Evolutionary conservation across 2,329 filamentous ascomycete genomes (phyloP), one percentile per base, ranked within the genome.

Genomic region (Ciborinia camelliae): DNA sequence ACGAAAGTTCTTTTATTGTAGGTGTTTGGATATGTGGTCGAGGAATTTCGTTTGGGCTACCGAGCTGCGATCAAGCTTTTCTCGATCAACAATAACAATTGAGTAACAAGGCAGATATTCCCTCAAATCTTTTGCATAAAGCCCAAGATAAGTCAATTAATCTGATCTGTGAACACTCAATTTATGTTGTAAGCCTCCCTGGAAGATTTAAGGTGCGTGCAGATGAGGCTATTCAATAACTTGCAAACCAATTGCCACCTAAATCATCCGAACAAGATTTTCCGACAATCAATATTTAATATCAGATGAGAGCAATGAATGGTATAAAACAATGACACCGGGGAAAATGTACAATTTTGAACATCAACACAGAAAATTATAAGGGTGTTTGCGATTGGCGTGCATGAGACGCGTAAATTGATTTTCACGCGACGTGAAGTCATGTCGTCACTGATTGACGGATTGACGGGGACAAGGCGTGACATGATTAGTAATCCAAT

Each of bases 401-500:
- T 61, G 15, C 18, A 43, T 54, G 59, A 41, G 23, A 62, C 59
- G 47, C 59, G 59, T 62, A 30, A 39, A 62, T 54, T 62, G 39
- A 54, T 53, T 62, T 62, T 54, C 18, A 62, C 47, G 59, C 59
- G 59, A 62, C 23, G 47, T 62, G 47, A 30, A 62, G 47, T 62
- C 47, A 54, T 52, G 35, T 54, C 59, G 35, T 62, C 59, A 62
- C 48, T 58, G 9, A 45, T 35, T 45, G 54, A 59, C 41, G 41
- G n/a, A n/a, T n/a, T n/a, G n/a, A n/a, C n/a, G n/a, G n/a, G 30
- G 53, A 37, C 14, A 37, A 59, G 18, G n/a, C 43, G 55, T 47
- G 55, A 59, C 23, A 18, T 26, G 15, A 59, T 47, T 47, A 47
- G 55, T 59, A 47, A 59, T 47, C 41, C 5, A 7, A 2, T 10